Percentiles rank a stretch among this genome's conserved stretches.
phyloP scores from a whole-genome alignment of 1,284 basidiomycete species.

The Fomitopsis schrenkii region DNA sequence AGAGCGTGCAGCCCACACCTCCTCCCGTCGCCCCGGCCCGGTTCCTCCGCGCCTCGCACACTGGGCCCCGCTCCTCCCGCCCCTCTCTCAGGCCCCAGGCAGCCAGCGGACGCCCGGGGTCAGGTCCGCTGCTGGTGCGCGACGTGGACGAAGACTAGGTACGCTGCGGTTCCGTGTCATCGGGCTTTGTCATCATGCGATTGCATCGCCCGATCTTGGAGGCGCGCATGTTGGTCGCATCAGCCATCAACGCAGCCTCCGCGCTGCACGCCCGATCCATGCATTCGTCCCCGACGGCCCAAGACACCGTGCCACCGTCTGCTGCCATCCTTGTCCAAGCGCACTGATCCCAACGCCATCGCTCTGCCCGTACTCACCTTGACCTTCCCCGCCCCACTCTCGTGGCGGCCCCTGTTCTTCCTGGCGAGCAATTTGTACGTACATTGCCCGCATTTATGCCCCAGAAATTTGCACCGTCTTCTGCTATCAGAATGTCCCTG shows the following conservation, averaged over 20 bases:
- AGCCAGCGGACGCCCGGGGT: not conserved
- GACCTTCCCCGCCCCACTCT: not conserved
- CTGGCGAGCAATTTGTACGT: not conserved
- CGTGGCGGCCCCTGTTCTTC: not conserved
- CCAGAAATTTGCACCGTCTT: slow-evolving; percentile 5
- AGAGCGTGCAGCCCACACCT: not conserved
- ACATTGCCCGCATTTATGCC: not conserved
- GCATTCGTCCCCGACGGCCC: not conserved
- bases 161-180: not conserved
- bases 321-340: too few relatives aligned
- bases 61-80: not conserved
- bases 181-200: slow-evolving; percentile 1
- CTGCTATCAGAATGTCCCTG: slow-evolving; percentile 1
- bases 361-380: not conserved
- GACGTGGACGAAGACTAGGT: not conserved
- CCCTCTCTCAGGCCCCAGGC: not conserved
- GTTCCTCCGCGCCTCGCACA: not conserved
- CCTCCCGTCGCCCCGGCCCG: not conserved
- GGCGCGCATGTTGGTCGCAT: not conserved
- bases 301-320: not conserved
- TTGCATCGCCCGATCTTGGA: slow-evolving; percentile 2
- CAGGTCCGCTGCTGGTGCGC: not conserved
- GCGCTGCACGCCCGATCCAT: not conserved
- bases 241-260: not conserved
- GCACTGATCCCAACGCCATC: not conserved